Percentiles rank a stretch among this genome's conserved stretches.
Conservation (phyloP, 306 rosid species). For the Cucumis cinereus region DNA sequence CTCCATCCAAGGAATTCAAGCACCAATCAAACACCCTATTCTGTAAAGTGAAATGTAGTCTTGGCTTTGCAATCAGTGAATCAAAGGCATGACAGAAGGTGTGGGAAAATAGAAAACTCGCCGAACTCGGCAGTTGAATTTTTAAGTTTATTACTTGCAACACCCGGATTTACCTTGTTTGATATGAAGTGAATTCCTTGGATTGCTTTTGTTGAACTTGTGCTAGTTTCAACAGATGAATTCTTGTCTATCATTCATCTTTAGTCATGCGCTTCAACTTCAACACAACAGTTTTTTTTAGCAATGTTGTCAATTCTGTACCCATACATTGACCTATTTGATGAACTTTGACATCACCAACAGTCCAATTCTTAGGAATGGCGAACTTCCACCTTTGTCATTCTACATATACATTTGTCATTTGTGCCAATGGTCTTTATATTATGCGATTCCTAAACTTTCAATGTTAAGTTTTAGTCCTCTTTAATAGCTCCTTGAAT, state of each 20-base stretch:
- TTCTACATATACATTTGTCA: background rate
- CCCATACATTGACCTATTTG: conserved; percentile 1
- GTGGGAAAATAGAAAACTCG: background rate
- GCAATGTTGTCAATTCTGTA: background rate
- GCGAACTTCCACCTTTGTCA: background rate
- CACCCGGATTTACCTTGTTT: background rate
- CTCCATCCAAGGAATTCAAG: conserved; percentile 35
- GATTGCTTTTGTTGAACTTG: conserved; percentile 7
- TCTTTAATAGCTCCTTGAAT: no score
- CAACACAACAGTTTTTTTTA: background rate
- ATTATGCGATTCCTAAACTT: background rate
- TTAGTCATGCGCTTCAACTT: background rate
- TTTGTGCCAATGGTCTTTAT: background rate
- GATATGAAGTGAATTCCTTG: background rate
- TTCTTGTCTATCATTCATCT: background rate
- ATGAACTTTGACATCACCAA: background rate
- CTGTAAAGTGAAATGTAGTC: conserved; percentile 13
- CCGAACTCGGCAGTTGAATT: background rate
- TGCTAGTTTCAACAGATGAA: background rate
- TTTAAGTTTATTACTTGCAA: background rate
- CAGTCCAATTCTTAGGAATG: background rate
- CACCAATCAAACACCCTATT: conserved; percentile 18
- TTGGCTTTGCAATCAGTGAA: background rate
- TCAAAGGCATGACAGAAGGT: background rate
- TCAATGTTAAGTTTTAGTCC: background rate